phyloP scores from a whole-genome alignment of 108 stramenopile genomes.

The Cyclotella kingstonii region DNA sequence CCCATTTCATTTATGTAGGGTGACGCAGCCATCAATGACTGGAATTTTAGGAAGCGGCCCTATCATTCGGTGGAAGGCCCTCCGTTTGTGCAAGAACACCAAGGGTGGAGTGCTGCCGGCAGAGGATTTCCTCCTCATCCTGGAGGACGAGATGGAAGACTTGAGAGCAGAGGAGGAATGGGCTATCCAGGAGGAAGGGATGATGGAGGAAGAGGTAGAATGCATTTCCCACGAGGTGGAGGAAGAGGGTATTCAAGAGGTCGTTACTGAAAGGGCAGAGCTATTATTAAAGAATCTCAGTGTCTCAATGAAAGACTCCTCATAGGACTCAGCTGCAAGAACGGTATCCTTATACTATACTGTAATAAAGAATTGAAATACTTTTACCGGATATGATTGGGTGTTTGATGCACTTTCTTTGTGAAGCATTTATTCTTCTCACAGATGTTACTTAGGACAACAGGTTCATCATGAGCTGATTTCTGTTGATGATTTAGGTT shows the following conservation, averaged over 20 bases:
- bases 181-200: conserved; percentile 7
- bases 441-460: too few species aligned
- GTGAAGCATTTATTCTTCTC: too few species aligned
- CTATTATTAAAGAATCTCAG: too few species aligned
- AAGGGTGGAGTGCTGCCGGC: conserved; percentile 21
- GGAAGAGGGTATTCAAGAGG: conserved; percentile 24
- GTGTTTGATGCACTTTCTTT: too few species aligned
- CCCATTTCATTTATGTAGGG: conserved; percentile 4
- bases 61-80: conserved; percentile 8
- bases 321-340: too few species aligned
- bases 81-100: conserved; percentile 1
- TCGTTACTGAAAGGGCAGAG: conserved; percentile 1
- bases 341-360: too few species aligned
- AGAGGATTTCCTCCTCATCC: neutral
- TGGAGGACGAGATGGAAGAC: conserved; percentile 3
- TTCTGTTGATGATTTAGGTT: too few species aligned
- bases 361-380: too few species aligned
- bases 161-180: neutral
- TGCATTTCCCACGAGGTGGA: conserved; percentile 15
- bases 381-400: too few species aligned
- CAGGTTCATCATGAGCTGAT: too few species aligned
- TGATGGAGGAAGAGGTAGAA: conserved; percentile 9
- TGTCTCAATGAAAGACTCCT: too few species aligned
- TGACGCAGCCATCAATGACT: conserved; percentile 14
- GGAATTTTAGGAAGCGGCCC: conserved; percentile 45